Conservation (phyloP, 2,329 filamentous ascomycete genomes). For the Clarireedia homoeocarpa region DNA sequence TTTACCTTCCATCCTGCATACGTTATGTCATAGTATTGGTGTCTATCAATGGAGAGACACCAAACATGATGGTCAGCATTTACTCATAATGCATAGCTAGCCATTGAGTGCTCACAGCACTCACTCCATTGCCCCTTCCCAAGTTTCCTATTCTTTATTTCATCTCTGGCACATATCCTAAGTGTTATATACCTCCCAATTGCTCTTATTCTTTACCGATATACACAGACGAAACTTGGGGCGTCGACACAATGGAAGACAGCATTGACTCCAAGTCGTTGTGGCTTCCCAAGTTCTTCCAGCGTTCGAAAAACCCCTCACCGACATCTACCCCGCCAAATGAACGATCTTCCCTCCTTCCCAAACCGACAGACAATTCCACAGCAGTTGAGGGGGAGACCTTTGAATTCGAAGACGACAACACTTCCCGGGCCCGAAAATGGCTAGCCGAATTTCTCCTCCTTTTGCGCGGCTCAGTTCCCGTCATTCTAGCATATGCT, state of each 20-base stretch:
- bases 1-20: no score
- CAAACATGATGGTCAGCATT: no score
- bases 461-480: constrained; percentile 60
- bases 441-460: constrained; percentile 56
- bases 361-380: constrained; percentile 11
- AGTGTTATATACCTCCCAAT: not conserved
- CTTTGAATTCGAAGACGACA: constrained; percentile 21
- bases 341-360: constrained; percentile 26
- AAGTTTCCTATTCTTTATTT: not conserved
- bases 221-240: not conserved
- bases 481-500: constrained; percentile 77
- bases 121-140: no score
- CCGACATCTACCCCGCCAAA: constrained; percentile 22
- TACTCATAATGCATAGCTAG: no score
- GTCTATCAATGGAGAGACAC: no score
- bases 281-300: constrained; percentile 25
- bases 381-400: constrained; percentile 18
- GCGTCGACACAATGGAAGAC: not conserved
- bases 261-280: constrained; percentile 20
- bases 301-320: constrained; percentile 8
- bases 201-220: not conserved
- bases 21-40: no score
- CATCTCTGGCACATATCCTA: not conserved
- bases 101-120: no score
- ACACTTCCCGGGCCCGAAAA: constrained; percentile 16